Conservation (phyloP, 164 flowering plant species). For the Vitis rotundifolia region DNA sequence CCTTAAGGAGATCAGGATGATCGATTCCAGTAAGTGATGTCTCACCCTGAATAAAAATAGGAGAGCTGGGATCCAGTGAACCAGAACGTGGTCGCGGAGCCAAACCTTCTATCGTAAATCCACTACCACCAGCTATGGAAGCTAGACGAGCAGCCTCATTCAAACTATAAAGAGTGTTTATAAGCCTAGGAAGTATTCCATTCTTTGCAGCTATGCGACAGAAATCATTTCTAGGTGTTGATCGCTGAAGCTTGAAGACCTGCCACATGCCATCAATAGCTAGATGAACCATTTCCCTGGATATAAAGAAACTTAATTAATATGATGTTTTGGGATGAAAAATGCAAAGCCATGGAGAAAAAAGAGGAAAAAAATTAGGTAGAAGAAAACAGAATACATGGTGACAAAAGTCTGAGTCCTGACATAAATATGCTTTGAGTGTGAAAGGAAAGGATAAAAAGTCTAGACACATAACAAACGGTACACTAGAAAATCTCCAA, state of each 20-base stretch:
- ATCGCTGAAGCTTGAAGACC: conserved; percentile 90
- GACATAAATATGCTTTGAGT: no score
- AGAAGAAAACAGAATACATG: not conserved
- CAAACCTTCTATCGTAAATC: conserved; percentile 55
- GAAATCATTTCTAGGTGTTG: conserved; percentile 92
- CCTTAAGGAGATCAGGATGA: conserved; percentile 50
- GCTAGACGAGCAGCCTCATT: conserved; percentile 96
- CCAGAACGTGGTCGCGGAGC: conserved; percentile 72
- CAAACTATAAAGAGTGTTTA: conserved; percentile 91
- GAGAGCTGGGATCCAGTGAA: conserved; percentile 56
- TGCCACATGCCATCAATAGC: conserved; percentile 99
- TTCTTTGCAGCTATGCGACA: conserved; percentile 98
- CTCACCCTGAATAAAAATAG: conserved; percentile 46
- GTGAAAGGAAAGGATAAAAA: no score
- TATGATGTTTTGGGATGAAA: not conserved
- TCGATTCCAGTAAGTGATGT: conserved; percentile 37
- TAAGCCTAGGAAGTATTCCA: conserved; percentile 89
- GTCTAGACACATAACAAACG: no score
- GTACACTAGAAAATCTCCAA: no score
- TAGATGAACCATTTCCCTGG: conserved; percentile 98
- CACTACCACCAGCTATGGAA: conserved; percentile 64
- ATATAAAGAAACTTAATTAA: conserved; percentile 20
- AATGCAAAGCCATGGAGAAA: not conserved
- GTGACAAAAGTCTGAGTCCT: no score
- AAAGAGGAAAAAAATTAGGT: not conserved